A percentile compares a stretch with the other conserved stretches of the same genome.
These are phyloP conservation scores for Isabelozyma heimii DNA, from an alignment of 805 yeast genomes.

Conservation along the genomic window DNA sequence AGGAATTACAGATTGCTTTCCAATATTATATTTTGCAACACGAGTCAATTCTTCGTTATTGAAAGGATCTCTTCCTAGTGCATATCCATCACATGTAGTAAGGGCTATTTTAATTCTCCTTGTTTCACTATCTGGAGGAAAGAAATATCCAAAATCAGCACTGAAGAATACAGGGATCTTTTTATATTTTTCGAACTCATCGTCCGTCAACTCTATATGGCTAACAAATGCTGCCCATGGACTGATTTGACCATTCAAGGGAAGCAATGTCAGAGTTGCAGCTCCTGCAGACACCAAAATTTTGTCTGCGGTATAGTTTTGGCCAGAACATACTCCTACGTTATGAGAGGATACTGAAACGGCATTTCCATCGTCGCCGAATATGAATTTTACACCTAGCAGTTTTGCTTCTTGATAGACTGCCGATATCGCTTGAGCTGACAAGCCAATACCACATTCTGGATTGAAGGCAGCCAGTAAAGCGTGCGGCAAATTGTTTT, in stretches of 20 bases:
- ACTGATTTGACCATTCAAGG: constrained; percentile 24
- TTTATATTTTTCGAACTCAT: constrained; percentile 33
- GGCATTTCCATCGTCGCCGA: constrained; percentile 11
- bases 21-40: constrained; percentile 9
- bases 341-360: constrained; percentile 1
- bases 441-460: constrained; percentile 13
- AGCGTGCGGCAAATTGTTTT: constrained; percentile 6
- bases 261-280: constrained; percentile 28
- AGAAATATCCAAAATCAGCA: constrained; percentile 43
- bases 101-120: constrained; percentile 33
- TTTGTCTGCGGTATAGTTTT: constrained; percentile 22
- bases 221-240: constrained; percentile 35
- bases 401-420: constrained; percentile 5
- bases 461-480: constrained; percentile 8
- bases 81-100: constrained; percentile 12
- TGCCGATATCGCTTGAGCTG: constrained; percentile 9
- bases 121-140: constrained; percentile 42
- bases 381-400: constrained; percentile 9
- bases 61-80: constrained; percentile 8
- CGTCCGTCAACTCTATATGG: constrained; percentile 32
- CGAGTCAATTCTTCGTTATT: constrained; percentile 7
- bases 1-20: constrained; percentile 11
- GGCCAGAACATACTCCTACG: constrained; percentile 15
- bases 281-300: constrained; percentile 39
- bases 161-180: constrained; percentile 43